phyloP scores from a whole-genome alignment of 1,139 yeast species.

The Debaryomyces psychrophilus region DNA sequence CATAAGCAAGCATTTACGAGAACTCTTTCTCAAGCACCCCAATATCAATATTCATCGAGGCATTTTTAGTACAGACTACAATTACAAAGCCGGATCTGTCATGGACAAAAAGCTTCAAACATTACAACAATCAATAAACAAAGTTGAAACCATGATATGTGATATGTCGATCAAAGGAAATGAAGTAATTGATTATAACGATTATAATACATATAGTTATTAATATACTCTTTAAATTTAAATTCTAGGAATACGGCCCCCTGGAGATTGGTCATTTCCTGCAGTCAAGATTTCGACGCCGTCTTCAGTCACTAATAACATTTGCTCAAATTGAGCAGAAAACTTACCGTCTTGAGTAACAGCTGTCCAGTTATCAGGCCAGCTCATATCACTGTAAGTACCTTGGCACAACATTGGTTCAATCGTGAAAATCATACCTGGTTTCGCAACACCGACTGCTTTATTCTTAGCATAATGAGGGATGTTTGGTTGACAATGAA shows the following conservation, averaged over 20 bases:
- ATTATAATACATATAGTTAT: constrained; percentile 6
- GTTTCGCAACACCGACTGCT: constrained; percentile 90
- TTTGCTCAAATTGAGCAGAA: constrained; percentile 96
- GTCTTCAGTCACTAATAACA: constrained; percentile 85
- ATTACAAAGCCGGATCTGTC: constrained; percentile 20
- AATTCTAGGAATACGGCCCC: constrained; percentile 76
- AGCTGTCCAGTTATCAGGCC: constrained; percentile 99
- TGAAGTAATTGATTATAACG: constrained; percentile 15
- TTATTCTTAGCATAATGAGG: constrained; percentile 95
- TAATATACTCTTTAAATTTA: constrained; percentile 17
- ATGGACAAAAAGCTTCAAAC: constrained; percentile 31
- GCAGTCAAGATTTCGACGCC: constrained; percentile 94
- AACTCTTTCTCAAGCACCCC: constrained; percentile 23
- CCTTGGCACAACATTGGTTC: constrained; percentile 98
- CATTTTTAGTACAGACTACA: constrained; percentile 19
- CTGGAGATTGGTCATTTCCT: constrained; percentile 77
- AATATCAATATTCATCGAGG: constrained; percentile 26
- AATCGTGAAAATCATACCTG: constrained; percentile 96
- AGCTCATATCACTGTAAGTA: constrained; percentile 73
- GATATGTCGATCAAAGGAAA: constrained; percentile 28
- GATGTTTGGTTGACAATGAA: constrained; percentile 91
- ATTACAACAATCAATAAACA: constrained; percentile 28
- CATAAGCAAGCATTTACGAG: constrained; percentile 17
- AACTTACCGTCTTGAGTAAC: constrained; percentile 84
- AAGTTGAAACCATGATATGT: constrained; percentile 31